These are phyloP conservation scores for Nannizziopsis arthrosporioides DNA, from an alignment of 2,329 filamentous ascomycete species.

Conservation along the genomic window DNA sequence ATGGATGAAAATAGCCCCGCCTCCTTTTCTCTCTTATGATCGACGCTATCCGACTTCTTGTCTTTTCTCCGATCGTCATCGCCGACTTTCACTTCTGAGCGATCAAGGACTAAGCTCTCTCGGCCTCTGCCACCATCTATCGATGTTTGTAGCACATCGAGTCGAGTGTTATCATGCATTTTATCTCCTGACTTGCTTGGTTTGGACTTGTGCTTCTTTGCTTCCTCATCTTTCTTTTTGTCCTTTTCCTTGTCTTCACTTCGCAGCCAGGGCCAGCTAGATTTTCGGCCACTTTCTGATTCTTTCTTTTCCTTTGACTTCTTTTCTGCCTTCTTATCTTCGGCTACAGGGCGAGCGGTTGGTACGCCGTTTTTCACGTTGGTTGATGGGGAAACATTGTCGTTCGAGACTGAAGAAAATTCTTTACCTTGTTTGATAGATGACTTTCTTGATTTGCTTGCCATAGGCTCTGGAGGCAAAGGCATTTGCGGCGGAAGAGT, in stretches of 20 bases:
- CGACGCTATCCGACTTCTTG: slow-evolving; percentile 57
- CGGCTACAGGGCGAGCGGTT: slow-evolving; percentile 63
- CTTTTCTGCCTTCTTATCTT: slow-evolving; percentile 66
- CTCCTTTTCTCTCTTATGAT: slow-evolving; percentile 78
- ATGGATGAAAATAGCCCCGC: slow-evolving; percentile 79
- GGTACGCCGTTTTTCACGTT: slow-evolving; percentile 66
- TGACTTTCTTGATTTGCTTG: slow-evolving; percentile 26
- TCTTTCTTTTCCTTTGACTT: slow-evolving; percentile 56
- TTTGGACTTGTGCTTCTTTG: slow-evolving; percentile 57
- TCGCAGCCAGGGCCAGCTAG: slow-evolving; percentile 67
- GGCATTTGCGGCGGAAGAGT: slow-evolving; percentile 38
- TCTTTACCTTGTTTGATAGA: slow-evolving; percentile 26
- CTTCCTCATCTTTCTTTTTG: slow-evolving; percentile 42
- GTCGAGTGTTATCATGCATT: slow-evolving; percentile 62
- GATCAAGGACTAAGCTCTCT: slow-evolving; percentile 74
- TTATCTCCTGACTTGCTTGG: slow-evolving; percentile 42
- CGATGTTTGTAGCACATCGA: slow-evolving; percentile 78
- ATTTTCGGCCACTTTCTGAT: slow-evolving; percentile 59
- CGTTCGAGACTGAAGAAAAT: slow-evolving; percentile 45
- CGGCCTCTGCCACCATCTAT: slow-evolving; percentile 55
- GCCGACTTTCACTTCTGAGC: slow-evolving; percentile 63
- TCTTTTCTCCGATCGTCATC: slow-evolving; percentile 61
- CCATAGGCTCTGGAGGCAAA: slow-evolving; percentile 18
- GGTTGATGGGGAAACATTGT: slow-evolving; percentile 59
- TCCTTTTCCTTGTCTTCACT: slow-evolving; percentile 56